These are phyloP conservation scores for Ceratocystis huliohia DNA, from an alignment of 2,329 filamentous ascomycete genomes.

Conservation along the genomic window DNA sequence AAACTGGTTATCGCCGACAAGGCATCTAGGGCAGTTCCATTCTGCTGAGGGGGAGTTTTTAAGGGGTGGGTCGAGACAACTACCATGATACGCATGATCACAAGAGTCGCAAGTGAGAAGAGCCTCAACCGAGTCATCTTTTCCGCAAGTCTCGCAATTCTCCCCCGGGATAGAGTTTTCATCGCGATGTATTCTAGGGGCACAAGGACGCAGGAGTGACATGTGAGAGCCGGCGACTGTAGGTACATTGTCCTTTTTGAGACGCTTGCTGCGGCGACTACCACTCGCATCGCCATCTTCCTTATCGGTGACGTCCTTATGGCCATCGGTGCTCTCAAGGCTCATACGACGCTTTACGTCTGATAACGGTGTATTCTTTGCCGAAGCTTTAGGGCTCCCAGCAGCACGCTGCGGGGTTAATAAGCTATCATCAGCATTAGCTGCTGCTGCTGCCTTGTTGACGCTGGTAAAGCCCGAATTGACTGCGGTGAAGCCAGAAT, in stretches of 20 bases:
- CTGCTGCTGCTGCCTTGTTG: constrained; percentile 32
- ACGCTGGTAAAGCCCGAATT: constrained; percentile 58
- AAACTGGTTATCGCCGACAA: constrained; percentile 92
- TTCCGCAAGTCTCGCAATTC: constrained; percentile 80
- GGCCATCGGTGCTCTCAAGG: constrained; percentile 40
- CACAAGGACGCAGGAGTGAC: constrained; percentile 78
- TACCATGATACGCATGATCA: constrained; percentile 73
- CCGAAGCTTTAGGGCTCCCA: constrained; percentile 49
- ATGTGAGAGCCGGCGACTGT: constrained; percentile 95
- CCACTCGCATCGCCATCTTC: constrained; percentile 48
- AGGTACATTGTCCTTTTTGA: constrained; percentile 68
- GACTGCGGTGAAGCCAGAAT: constrained; percentile 58
- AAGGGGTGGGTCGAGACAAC: constrained; percentile 77
- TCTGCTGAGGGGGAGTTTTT: constrained; percentile 67
- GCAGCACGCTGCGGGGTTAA: constrained; percentile 33
- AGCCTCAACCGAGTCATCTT: constrained; percentile 56
- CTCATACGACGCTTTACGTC: constrained; percentile 68
- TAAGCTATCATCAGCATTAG: constrained; percentile 9
- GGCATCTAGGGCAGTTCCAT: constrained; percentile 91
- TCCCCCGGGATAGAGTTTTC: constrained; percentile 37
- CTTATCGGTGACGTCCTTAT: constrained; percentile 37
- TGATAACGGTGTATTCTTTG: constrained; percentile 49
- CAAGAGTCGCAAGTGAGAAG: constrained; percentile 83
- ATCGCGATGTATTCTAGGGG: constrained; percentile 50
- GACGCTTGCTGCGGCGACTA: constrained; percentile 77